Conservation (phyloP, 2,329 filamentous ascomycete genomes). For the Pseudocercospora pini-densiflorae region DNA sequence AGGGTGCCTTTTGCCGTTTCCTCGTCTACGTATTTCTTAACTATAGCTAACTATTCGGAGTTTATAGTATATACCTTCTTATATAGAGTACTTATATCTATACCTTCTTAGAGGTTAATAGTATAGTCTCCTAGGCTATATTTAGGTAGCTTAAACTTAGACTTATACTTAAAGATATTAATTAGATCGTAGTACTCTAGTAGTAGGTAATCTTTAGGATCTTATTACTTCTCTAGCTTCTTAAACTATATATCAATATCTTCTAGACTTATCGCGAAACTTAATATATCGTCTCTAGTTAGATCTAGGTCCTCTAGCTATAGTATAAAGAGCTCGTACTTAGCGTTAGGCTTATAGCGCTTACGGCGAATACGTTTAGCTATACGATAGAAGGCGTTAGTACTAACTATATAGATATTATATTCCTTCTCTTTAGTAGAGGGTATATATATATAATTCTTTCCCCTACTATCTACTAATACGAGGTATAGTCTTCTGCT, state of each 20-base stretch:
- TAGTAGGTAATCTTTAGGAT: neutral
- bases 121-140: neutral
- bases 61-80: no score
- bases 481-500: neutral
- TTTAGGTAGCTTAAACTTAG: neutral
- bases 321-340: neutral
- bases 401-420: neutral
- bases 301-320: neutral
- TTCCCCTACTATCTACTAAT: neutral
- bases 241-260: neutral
- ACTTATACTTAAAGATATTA: neutral
- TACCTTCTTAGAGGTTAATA: neutral
- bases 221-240: neutral
- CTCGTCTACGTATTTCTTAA: neutral
- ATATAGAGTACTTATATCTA: neutral
- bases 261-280: neutral
- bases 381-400: neutral
- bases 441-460: neutral
- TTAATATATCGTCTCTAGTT: neutral
- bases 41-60: neutral
- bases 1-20: neutral
- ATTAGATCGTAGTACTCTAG: neutral
- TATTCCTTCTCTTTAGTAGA: neutral
- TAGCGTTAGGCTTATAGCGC: neutral
- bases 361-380: neutral